These are phyloP conservation scores for Wickerhamiella galacta DNA, from an alignment of 805 yeast genomes.

Conservation along the genomic window DNA sequence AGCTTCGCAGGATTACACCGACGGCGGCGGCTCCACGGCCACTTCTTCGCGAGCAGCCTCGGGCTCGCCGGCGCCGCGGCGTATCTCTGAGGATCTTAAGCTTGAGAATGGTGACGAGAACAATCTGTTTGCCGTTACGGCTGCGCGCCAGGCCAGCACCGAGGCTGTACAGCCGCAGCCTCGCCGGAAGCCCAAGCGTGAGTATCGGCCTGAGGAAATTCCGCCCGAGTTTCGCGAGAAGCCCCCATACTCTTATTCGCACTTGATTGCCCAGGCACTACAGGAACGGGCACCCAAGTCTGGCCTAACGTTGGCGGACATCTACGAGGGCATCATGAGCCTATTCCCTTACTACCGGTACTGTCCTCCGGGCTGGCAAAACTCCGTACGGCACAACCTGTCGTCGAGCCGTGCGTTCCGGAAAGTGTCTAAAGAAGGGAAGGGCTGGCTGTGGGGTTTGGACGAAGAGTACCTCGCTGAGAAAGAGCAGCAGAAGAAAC, in stretches of 20 bases:
- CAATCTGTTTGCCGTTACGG: conserved; percentile 15
- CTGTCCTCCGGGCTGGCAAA: conserved; percentile 97
- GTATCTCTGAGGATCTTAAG: not conserved
- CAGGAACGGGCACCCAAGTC: conserved; percentile 45
- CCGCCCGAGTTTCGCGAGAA: conserved; percentile 76
- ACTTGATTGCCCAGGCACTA: conserved; percentile 63
- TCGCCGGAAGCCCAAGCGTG: conserved; percentile 30
- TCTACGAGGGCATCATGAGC: conserved; percentile 73
- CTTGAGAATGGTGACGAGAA: conserved; percentile 11
- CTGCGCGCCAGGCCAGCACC: conserved; percentile 7
- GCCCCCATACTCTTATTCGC: conserved; percentile 69
- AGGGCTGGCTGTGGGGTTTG: conserved; percentile 88
- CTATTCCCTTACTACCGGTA: conserved; percentile 80
- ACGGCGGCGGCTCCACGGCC: not conserved
- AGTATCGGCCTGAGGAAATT: conserved; percentile 64
- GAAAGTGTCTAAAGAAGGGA: conserved; percentile 71
- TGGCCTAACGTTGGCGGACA: conserved; percentile 72
- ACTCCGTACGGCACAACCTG: conserved; percentile 77
- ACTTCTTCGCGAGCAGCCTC: not conserved
- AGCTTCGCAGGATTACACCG: conserved; percentile 8
- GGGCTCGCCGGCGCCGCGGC: not conserved
- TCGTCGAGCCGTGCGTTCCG: conserved; percentile 73
- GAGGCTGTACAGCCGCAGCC: no score
- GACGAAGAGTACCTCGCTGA: conserved; percentile 76
- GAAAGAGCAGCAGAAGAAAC: conserved; percentile 56